Base-by-base conservation (phyloP, 805 yeast species). In the Metschnikowia anglica region DNA sequence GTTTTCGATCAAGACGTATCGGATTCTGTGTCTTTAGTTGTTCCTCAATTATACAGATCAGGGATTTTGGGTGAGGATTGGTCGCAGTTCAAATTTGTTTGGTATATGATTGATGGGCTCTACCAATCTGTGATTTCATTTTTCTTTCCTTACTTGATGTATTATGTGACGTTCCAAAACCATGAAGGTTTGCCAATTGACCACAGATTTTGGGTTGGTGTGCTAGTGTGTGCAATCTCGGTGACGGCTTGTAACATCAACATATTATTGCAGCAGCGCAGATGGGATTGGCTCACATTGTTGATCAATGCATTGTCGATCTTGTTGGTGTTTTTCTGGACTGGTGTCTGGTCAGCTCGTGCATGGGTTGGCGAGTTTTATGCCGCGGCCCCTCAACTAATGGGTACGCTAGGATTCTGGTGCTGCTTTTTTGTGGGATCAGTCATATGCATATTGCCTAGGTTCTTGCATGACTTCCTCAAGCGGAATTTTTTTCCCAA, bases 1-100 rank as follows among this genome's bases (percentile, higher is more conserved):
- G 77, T 86, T 19, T 76, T 86, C 48, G 95, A 86, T 63, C 93
- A 86, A 61, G 95, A 86, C 65, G 90, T 85, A 17, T 73, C 73
- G 45, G 88, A 79, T 48, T 75, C 77, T 31, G 81, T 85, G 25
- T 81, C 89, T 6, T 55, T 86, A 45, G 61, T 83, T 43, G 85
- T 84, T 23, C 95, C 95, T 3, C 87, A 86, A 58, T 62, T 86
- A 30, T 86, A 86, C 66, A 72, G 80, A 41, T 72, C 78, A 29
- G 95, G 95, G 60, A 85, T 86, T 32, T 60, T 82, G 50, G 72
- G 93, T 54, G 56, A 67, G 12, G 95, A 86, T 58, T 86, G 88
- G 85, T 76, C 79, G 5, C 76, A 79, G 59, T 62, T 57, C 34
- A 86, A 86, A 58, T 86, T 86, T 51, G 73, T 78, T 68, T 73